Evolutionary conservation across 192 early-diverging fungal genomes (phyloP).

Genomic region (Coemansia sp.): DNA sequence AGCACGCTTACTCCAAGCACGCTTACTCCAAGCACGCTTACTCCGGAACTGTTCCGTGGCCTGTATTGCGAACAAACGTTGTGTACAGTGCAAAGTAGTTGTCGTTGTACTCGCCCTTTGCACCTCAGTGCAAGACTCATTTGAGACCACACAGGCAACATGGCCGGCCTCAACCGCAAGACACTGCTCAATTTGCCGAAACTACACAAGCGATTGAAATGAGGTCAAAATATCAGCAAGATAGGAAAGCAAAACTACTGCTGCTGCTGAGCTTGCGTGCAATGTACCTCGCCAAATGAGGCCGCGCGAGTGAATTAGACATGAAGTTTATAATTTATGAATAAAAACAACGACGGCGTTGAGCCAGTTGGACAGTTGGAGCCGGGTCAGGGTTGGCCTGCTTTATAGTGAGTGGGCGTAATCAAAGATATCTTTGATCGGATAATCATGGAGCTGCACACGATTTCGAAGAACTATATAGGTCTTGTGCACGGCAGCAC

Average conservation of each 20-base stretch:
- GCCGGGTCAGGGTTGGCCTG: no score
- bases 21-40: neutral
- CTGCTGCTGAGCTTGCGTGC: neutral
- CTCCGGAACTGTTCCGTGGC: neutral
- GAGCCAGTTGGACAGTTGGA: no score
- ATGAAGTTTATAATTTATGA: no score
- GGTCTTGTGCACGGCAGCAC: no score
- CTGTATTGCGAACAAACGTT: neutral
- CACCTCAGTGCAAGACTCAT: neutral
- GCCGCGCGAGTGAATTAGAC: neutral
- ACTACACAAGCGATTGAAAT: neutral
- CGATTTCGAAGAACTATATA: no score
- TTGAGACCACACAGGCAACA: neutral
- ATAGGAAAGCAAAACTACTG: no score
- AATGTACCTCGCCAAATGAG: conserved; percentile 1
- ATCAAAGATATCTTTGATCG: no score
- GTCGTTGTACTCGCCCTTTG: neutral
- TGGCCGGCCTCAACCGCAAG: neutral
- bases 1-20: neutral
- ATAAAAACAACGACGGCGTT: no score
- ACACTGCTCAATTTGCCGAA: neutral
- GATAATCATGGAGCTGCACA: no score
- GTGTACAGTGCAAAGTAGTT: neutral
- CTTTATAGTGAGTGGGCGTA: no score
- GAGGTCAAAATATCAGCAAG: neutral